phyloP scores from a whole-genome alignment of 108 stramenopile species.

The Bacterosira constricta region DNA sequence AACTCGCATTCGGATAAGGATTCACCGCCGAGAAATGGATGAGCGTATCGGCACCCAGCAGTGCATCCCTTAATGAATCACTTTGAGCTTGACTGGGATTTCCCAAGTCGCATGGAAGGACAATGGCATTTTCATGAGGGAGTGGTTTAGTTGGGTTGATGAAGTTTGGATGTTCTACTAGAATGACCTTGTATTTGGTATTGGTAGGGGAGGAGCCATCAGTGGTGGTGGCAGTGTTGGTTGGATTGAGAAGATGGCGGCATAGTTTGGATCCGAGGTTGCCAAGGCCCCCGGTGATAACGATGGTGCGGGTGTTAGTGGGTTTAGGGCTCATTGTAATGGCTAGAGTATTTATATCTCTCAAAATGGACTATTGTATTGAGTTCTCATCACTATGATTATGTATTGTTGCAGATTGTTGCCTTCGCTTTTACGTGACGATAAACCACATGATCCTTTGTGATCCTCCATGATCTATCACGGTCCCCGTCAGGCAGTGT shows the following conservation, averaged over 20 bases:
- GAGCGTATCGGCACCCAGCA: slow-evolving; percentile 21
- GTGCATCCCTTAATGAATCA: slow-evolving; percentile 4
- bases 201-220: neutral
- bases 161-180: slow-evolving; percentile 48
- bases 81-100: slow-evolving; percentile 10
- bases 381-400: too few species aligned
- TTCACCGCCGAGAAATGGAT: slow-evolving; percentile 56
- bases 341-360: slow-evolving; percentile 1
- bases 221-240: too few species aligned
- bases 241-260: slow-evolving; percentile 23
- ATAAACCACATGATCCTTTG: too few species aligned
- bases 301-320: slow-evolving; percentile 18
- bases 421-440: too few species aligned
- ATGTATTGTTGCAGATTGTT: neutral
- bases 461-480: too few species aligned
- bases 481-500: too few species aligned
- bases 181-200: slow-evolving; percentile 27
- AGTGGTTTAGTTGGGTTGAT: slow-evolving; percentile 13
- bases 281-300: slow-evolving; percentile 53
- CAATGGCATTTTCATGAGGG: slow-evolving; percentile 22
- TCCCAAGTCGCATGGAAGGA: slow-evolving; percentile 40
- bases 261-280: slow-evolving; percentile 53
- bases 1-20: slow-evolving; percentile 51
- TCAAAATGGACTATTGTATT: too few species aligned
- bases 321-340: neutral